phyloP scores from a whole-genome alignment of 345 rosid genomes.

The Iberis pinnata region DNA sequence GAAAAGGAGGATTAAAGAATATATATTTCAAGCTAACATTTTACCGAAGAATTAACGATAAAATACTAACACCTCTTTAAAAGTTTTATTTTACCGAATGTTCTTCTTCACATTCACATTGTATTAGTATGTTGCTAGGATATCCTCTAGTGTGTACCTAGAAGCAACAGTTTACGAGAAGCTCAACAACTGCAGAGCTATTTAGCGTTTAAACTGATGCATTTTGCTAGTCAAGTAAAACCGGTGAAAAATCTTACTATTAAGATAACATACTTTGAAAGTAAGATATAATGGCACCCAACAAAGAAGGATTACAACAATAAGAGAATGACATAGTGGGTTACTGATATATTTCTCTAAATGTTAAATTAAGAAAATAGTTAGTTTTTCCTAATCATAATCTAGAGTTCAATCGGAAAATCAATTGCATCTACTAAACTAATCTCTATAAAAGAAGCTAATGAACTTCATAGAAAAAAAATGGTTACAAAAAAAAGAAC shows the following conservation, averaged over 20 bases:
- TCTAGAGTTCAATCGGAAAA: not conserved
- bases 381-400: not conserved
- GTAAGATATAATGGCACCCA: not conserved
- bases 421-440: too few species aligned
- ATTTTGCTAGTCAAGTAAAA: not conserved
- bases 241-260: not conserved
- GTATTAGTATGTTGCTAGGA: conserved; percentile 63
- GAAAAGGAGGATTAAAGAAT: too few species aligned
- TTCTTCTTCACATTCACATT: conserved; percentile 92
- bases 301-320: not conserved
- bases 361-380: conserved; percentile 3
- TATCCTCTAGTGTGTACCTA: conserved; percentile 95
- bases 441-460: conserved; percentile 3
- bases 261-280: not conserved
- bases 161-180: conserved; percentile 21
- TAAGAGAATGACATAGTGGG: not conserved
- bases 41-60: conserved; percentile 78
- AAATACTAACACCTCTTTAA: too few species aligned
- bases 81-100: conserved; percentile 88
- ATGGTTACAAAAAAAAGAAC: too few species aligned
- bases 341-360: not conserved
- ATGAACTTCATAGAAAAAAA: not conserved
- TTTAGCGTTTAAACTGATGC: too few species aligned
- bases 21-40: conserved; percentile 44
- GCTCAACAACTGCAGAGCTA: too few species aligned